phyloP scores from a whole-genome alignment of 805 yeast species.

The Yarrowia sp. region DNA sequence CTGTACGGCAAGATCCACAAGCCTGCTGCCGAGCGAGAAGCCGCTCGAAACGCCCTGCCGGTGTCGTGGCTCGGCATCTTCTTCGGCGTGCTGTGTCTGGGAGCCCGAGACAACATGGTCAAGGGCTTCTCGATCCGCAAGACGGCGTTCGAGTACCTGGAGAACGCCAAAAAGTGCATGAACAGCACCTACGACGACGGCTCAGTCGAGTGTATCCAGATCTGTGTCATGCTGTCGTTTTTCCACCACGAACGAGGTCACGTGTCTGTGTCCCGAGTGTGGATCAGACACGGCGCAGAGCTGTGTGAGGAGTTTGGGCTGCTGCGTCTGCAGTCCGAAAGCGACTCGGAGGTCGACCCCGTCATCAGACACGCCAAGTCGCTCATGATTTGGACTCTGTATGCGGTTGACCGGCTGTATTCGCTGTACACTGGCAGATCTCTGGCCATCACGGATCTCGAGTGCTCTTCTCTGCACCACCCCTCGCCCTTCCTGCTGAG shows the following conservation, averaged over 20 bases:
- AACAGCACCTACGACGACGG: slow-evolving; percentile 42
- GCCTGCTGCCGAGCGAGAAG: slow-evolving; percentile 14
- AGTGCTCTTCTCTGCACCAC: slow-evolving; percentile 10
- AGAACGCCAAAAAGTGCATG: slow-evolving; percentile 36
- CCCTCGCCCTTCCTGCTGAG: slow-evolving; percentile 11
- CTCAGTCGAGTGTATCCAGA: slow-evolving; percentile 41
- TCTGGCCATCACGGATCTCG: slow-evolving; percentile 21
- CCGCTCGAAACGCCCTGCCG: slow-evolving; percentile 24
- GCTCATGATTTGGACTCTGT: slow-evolving; percentile 26
- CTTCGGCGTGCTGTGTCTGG: slow-evolving; percentile 45
- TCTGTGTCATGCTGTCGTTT: slow-evolving; percentile 43
- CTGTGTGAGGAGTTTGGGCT: slow-evolving; percentile 38
- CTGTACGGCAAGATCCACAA: slow-evolving; percentile 40
- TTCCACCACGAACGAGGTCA: slow-evolving; percentile 44
- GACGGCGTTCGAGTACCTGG: slow-evolving; percentile 30
- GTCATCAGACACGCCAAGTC: slow-evolving; percentile 15
- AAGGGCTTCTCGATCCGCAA: slow-evolving; percentile 40
- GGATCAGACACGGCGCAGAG: slow-evolving; percentile 44
- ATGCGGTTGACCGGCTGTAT: slow-evolving; percentile 9
- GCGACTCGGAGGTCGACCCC: slow-evolving; percentile 19
- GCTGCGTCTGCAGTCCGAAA: slow-evolving; percentile 17
- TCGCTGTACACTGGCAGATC: slow-evolving; percentile 14
- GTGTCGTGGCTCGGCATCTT: slow-evolving; percentile 43
- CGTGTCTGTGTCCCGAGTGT: slow-evolving; percentile 43
- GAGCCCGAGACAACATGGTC: slow-evolving; percentile 42